Evolutionary conservation across 257 asterid species (phyloP), one percentile per base, ranked within the genome.

Genomic region (Jacaranda copaia): DNA sequence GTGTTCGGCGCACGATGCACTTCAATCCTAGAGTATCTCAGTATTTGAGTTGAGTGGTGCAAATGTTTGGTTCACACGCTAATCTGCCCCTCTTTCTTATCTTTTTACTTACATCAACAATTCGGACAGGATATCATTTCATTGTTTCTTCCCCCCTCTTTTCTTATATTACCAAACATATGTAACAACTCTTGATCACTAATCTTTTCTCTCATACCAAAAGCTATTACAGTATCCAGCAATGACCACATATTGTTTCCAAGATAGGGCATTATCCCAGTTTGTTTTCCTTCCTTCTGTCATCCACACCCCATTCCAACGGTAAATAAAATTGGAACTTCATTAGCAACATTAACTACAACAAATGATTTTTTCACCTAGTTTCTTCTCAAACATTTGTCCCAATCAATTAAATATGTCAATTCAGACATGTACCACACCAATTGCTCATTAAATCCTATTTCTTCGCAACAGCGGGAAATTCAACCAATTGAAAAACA

Each of bases 231-330:
- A 60, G 45, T 6, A 63, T 63, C 58, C 62, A 15, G 9, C 48
- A 52, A 56, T 20, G n/a, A 38, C 32, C 69, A 39, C 7, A 8
- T 12, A 3, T 8, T 15, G 63, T 58, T 72, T 6, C 5, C 2
- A 4, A 42, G 2, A 40, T 57, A 73, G 49, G 5, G 32, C 59
- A 56, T 43, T 68, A 58, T 57, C 45, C 43, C 58, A 11, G 62
- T 32, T 13, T 52, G 13, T n/a, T 52, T 14, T 48, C 51, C 77
- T 39, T 70, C 9, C 72, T 8, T 16, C 65, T 70, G 53, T 32
- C 43, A 13, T 49, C 60, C 56, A 45, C 52, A 40, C 46, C 18
- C 25, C 16, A 25, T 32, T 7, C 35, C 25, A 40, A 68, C 69
- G 6, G 0, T 5, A 5, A 52, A 11, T 20, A 57, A 32, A 48